phyloP scores from a whole-genome alignment of 768 basidiomycete genomes.

The Myochromella boudieri region DNA sequence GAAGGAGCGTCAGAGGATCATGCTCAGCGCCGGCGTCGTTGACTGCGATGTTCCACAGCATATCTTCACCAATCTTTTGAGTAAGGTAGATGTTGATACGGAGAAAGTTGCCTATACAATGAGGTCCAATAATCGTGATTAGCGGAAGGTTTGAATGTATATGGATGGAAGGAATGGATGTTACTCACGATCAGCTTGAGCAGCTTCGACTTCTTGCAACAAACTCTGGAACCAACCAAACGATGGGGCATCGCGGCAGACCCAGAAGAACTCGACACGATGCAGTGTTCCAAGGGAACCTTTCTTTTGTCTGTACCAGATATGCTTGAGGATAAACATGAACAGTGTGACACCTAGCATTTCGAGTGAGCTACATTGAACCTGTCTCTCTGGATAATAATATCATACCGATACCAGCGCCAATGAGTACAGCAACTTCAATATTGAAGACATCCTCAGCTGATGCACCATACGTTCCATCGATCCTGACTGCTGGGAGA shows the following conservation, averaged over 20 bases:
- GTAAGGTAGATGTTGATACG: constrained; percentile 91
- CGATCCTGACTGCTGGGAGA: constrained; percentile 74
- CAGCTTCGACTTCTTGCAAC: constrained; percentile 83
- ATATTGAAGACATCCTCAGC: constrained; percentile 87
- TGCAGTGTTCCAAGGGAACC: constrained; percentile 77
- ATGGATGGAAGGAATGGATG: too few species aligned
- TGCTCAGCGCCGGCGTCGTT: constrained; percentile 85
- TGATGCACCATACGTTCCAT: constrained; percentile 94
- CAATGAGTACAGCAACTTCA: constrained; percentile 89
- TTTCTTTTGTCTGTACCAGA: constrained; percentile 89
- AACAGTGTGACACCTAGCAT: constrained; percentile 86
- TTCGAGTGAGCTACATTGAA: constrained; percentile 3
- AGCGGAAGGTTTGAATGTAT: too few species aligned
- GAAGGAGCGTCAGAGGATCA: constrained; percentile 86
- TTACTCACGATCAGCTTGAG: constrained; percentile 82
- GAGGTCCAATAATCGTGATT: background rate
- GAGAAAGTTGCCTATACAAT: constrained; percentile 79
- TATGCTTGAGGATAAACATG: constrained; percentile 91
- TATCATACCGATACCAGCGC: constrained; percentile 90
- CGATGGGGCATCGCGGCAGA: constrained; percentile 89
- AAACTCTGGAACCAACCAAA: constrained; percentile 96
- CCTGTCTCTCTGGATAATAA: constrained; percentile 3
- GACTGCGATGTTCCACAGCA: constrained; percentile 90
- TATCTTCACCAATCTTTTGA: constrained; percentile 80
- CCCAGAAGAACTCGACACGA: constrained; percentile 94